These are phyloP conservation scores for Paraconiothyrium brasiliense DNA, from an alignment of 2,329 filamentous ascomycete species.

Conservation along the genomic window DNA sequence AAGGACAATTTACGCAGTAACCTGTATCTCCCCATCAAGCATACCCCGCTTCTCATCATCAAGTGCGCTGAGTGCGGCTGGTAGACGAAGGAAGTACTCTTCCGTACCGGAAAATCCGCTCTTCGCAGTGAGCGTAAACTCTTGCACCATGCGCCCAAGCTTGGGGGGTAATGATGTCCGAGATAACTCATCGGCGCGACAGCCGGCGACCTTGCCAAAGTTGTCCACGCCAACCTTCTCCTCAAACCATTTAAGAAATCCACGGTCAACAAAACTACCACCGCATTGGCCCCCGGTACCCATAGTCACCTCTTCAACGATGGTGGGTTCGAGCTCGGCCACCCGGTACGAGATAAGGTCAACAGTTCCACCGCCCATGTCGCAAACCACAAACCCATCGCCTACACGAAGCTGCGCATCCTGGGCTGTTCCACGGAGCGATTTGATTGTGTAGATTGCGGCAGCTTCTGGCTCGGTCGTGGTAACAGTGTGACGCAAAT, in stretches of 20 bases:
- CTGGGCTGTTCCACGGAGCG: slow-evolving; percentile 22
- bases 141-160: slow-evolving; percentile 28
- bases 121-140: slow-evolving; percentile 33
- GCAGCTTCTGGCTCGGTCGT: slow-evolving; percentile 39
- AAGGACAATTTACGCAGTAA: slow-evolving; percentile 28
- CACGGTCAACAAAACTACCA: slow-evolving; percentile 37
- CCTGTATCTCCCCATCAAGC: slow-evolving; percentile 32
- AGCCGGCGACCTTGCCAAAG: slow-evolving; percentile 32
- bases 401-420: slow-evolving; percentile 22
- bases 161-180: slow-evolving; percentile 26
- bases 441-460: slow-evolving; percentile 36
- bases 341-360: slow-evolving; percentile 41
- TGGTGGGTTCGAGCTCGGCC: slow-evolving; percentile 16
- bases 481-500: slow-evolving; percentile 15
- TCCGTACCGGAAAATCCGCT: slow-evolving; percentile 30
- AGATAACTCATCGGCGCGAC: slow-evolving; percentile 20
- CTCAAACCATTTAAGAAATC: slow-evolving; percentile 35
- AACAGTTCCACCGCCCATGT: slow-evolving; percentile 43
- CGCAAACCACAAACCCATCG: slow-evolving; percentile 40
- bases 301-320: slow-evolving; percentile 33
- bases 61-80: slow-evolving; percentile 26
- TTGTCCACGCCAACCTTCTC: slow-evolving; percentile 27
- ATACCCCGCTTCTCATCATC: slow-evolving; percentile 28
- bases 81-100: slow-evolving; percentile 27
- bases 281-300: slow-evolving; percentile 41